Conservation (phyloP, 2,329 filamentous ascomycete genomes). For the Sarocladiaceae sp. region DNA sequence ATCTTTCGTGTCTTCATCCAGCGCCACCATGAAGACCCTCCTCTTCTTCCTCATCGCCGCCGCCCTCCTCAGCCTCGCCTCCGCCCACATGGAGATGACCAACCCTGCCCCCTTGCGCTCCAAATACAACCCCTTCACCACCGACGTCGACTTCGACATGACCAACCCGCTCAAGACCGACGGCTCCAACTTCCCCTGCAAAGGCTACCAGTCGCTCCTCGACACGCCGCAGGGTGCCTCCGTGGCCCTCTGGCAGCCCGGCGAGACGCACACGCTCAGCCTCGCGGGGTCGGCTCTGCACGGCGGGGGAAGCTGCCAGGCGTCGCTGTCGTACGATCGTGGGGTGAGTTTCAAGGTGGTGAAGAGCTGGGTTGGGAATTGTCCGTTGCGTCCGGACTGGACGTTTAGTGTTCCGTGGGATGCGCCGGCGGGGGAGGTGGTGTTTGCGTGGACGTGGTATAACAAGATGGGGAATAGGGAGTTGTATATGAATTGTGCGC, state of each 20-base stretch:
- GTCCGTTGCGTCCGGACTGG: slow-evolving; percentile 26
- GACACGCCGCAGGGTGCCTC: slow-evolving; percentile 28
- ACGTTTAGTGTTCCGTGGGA: slow-evolving; percentile 48
- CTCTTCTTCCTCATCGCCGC: slow-evolving; percentile 30
- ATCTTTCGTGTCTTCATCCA: not conserved
- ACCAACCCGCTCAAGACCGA: slow-evolving; percentile 48
- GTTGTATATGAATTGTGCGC: slow-evolving; percentile 66
- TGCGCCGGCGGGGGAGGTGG: slow-evolving; percentile 40
- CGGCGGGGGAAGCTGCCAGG: slow-evolving; percentile 56
- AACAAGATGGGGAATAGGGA: slow-evolving; percentile 58
- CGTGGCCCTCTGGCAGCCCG: slow-evolving; percentile 45
- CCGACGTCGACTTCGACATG: slow-evolving; percentile 45
- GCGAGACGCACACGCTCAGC: slow-evolving; percentile 45
- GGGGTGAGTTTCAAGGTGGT: slow-evolving; percentile 51
- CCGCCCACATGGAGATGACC: slow-evolving; percentile 25
- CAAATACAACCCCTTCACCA: slow-evolving; percentile 19
- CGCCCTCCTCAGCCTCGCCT: slow-evolving; percentile 21
- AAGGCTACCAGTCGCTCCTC: slow-evolving; percentile 32
- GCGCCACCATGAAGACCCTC: slow-evolving; percentile 31
- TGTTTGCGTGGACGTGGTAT: slow-evolving; percentile 60
- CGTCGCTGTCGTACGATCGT: slow-evolving; percentile 56
- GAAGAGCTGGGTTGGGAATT: slow-evolving; percentile 26
- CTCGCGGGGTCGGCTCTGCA: slow-evolving; percentile 48
- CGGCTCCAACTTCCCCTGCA: slow-evolving; percentile 56
- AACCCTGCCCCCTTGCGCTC: slow-evolving; percentile 23